Evolutionary conservation across 1,139 yeast species (phyloP).

Genomic region (Hyphopichia fennica): DNA sequence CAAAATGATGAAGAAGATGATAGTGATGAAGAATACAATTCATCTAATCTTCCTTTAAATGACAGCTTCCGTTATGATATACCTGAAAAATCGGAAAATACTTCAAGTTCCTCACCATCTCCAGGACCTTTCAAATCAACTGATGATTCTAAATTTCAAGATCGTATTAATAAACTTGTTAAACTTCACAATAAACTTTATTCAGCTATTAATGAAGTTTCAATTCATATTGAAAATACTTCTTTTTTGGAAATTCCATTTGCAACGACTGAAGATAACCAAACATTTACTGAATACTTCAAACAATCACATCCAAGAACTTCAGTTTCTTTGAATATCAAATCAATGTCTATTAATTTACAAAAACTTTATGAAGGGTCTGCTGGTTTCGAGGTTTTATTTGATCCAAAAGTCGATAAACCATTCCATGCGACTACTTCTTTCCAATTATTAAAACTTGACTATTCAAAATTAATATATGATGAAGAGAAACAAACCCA

Average conservation of each 20-base stretch:
- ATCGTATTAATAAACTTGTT: slow-evolving; percentile 1
- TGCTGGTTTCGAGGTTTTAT: slow-evolving; percentile 64
- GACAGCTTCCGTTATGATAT: neutral
- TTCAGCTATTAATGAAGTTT: slow-evolving; percentile 18
- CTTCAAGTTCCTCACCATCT: neutral
- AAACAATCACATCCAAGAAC: slow-evolving; percentile 21
- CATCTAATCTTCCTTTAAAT: neutral
- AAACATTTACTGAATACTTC: slow-evolving; percentile 29
- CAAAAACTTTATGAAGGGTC: slow-evolving; percentile 32
- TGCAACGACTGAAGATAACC: slow-evolving; percentile 26
- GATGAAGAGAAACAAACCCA: slow-evolving; percentile 12
- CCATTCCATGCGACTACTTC: slow-evolving; percentile 55
- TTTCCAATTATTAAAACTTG: slow-evolving; percentile 40
- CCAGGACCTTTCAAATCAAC: neutral
- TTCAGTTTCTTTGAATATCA: slow-evolving; percentile 28
- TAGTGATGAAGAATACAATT: neutral
- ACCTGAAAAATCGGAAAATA: neutral
- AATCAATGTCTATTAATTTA: slow-evolving; percentile 33
- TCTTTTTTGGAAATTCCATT: slow-evolving; percentile 36
- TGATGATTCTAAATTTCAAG: slow-evolving; percentile 7
- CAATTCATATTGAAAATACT: slow-evolving; percentile 34
- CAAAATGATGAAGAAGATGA: neutral
- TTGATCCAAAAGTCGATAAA: slow-evolving; percentile 44
- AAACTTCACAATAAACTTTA: slow-evolving; percentile 14
- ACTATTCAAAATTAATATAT: slow-evolving; percentile 18